Conservation (phyloP, 176 grass and related monocot genomes). For the Musa beccarii region DNA sequence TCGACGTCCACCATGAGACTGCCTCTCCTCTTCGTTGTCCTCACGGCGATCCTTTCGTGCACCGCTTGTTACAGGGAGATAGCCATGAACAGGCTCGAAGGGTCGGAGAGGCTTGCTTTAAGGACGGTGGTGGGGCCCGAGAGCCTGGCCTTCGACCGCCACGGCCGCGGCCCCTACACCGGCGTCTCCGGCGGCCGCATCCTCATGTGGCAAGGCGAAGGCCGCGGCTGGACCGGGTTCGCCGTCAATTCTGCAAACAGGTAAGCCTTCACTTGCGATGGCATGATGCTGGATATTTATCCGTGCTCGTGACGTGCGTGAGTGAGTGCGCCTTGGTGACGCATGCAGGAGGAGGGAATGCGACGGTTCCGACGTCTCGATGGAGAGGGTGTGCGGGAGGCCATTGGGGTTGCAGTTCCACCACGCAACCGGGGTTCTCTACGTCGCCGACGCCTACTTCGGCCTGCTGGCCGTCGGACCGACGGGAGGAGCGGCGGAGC, state of each 20-base stretch:
- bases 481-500: conserved; percentile 38
- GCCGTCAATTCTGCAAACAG: conserved; percentile 44
- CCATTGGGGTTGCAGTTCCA: conserved; percentile 80
- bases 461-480: conserved; percentile 57
- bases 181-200: conserved; percentile 76
- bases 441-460: conserved; percentile 82
- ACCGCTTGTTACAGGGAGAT: conserved; percentile 18
- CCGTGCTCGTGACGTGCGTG: too few relatives aligned
- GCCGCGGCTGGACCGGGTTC: conserved; percentile 48
- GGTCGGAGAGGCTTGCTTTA: conserved; percentile 27
- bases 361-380: conserved; percentile 14
- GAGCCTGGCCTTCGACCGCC: conserved; percentile 81
- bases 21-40: conserved; percentile 4
- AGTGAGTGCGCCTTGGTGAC: too few relatives aligned
- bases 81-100: conserved; percentile 30
- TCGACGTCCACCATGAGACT: neutral
- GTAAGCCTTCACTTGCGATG: neutral
- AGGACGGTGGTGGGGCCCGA: conserved; percentile 51
- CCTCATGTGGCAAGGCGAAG: conserved; percentile 47
- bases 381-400: conserved; percentile 74
- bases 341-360: conserved; percentile 21
- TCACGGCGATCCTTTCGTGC: neutral
- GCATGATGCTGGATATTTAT: too few relatives aligned
- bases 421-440: conserved; percentile 48
- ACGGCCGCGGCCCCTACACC: conserved; percentile 60